These are phyloP conservation scores for Vitis hybrid DNA, from an alignment of 177 flowering plant species.

Conservation along the genomic window DNA sequence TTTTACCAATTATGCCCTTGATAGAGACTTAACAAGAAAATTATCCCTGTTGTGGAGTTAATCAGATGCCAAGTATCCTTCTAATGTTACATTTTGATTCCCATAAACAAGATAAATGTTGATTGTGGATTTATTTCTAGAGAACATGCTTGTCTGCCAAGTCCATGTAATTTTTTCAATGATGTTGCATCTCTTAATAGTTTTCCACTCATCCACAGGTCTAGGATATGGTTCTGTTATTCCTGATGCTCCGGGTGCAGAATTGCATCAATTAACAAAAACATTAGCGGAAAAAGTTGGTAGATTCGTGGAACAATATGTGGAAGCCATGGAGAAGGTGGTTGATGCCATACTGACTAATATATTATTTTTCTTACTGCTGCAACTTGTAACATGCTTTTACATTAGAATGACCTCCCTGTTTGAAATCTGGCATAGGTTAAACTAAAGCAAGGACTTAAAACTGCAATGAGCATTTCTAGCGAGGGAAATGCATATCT, in stretches of 20 bases:
- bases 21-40: too few species aligned
- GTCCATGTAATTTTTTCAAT: too few species aligned
- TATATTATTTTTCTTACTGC: too few species aligned
- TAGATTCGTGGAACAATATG: conserved; percentile 64
- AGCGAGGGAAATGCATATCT: conserved; percentile 91
- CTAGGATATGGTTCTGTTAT: conserved; percentile 75
- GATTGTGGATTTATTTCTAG: too few species aligned
- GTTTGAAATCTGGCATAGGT: conserved; percentile 45
- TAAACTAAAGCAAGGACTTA: conserved; percentile 91
- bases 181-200: too few species aligned
- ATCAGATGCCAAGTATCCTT: too few species aligned
- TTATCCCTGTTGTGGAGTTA: too few species aligned
- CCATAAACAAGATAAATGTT: too few species aligned
- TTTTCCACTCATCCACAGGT: conserved; percentile 34
- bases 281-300: conserved; percentile 68
- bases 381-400: too few species aligned
- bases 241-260: conserved; percentile 75
- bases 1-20: too few species aligned
- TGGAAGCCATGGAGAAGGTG: conserved; percentile 98
- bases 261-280: conserved; percentile 59
- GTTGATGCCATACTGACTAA: not conserved
- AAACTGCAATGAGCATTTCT: conserved; percentile 85
- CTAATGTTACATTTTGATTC: too few species aligned
- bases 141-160: too few species aligned
- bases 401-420: not conserved